phyloP scores from a whole-genome alignment of 306 rosid genomes.

The Alnus rubra region DNA sequence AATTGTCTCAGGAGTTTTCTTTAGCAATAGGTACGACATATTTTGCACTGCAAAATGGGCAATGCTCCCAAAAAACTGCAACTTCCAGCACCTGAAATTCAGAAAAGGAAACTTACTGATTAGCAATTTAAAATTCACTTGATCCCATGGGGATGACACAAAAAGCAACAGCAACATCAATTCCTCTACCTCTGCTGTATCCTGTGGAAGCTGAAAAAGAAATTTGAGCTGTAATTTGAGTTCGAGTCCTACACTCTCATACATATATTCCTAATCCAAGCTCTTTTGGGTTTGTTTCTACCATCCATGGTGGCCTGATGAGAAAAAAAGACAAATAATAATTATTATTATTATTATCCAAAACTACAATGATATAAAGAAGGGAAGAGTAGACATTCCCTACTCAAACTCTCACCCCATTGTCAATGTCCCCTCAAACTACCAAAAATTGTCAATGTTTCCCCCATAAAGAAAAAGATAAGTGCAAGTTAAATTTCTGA shows the following conservation, averaged over 20 bases:
- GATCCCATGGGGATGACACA: background rate
- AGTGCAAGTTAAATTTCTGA: background rate
- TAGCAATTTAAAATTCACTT: background rate
- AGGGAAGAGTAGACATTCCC: too few species aligned
- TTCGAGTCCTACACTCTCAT: slow-evolving; percentile 22
- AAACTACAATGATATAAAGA: background rate
- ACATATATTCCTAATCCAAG: slow-evolving; percentile 85
- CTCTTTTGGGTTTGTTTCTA: slow-evolving; percentile 88
- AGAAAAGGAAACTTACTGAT: background rate
- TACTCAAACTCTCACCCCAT: too few species aligned
- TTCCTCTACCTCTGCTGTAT: background rate
- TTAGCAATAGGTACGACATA: background rate
- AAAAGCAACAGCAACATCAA: background rate
- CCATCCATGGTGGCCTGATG: slow-evolving; percentile 86
- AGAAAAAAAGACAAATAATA: background rate
- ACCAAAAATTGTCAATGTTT: too few species aligned
- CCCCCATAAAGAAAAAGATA: background rate
- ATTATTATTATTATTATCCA: background rate
- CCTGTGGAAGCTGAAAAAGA: background rate
- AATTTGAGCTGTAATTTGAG: background rate
- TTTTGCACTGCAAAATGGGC: background rate
- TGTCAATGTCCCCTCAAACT: too few species aligned
- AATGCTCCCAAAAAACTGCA: background rate
- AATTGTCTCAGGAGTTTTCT: background rate
- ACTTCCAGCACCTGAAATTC: background rate